Evolutionary conservation across 164 flowering plant genomes (phyloP).

Genomic region (Akebia trifoliata): DNA sequence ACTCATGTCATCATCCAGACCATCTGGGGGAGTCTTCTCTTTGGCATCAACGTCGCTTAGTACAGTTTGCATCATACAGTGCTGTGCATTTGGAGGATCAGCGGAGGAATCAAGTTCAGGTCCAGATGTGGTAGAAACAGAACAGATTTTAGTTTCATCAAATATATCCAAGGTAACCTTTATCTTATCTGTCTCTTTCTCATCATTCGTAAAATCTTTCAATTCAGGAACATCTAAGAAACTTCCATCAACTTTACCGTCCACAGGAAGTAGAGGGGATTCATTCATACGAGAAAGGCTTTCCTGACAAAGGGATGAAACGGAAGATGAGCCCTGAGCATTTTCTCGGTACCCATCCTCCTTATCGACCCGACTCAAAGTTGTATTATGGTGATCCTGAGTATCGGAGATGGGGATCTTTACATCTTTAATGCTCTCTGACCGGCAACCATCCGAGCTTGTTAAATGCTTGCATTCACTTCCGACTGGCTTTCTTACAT

Average conservation of each 20-base stretch:
- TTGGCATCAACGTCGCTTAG: slow-evolving; percentile 17
- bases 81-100: slow-evolving; percentile 20
- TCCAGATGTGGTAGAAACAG: slow-evolving; percentile 19
- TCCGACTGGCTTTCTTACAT: slow-evolving; percentile 28
- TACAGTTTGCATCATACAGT: slow-evolving; percentile 14
- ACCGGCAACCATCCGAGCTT: slow-evolving; percentile 8
- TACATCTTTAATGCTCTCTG: neutral
- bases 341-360: slow-evolving; percentile 4
- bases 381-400: neutral
- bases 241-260: slow-evolving; percentile 17
- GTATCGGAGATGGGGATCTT: slow-evolving; percentile 3
- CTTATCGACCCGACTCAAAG: slow-evolving; percentile 6
- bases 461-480: slow-evolving; percentile 11
- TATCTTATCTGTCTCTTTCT: slow-evolving; percentile 17
- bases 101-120: slow-evolving; percentile 15
- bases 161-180: slow-evolving; percentile 18
- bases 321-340: slow-evolving; percentile 1
- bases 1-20: neutral
- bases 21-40: slow-evolving; percentile 9
- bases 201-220: slow-evolving; percentile 19
- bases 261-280: slow-evolving; percentile 2
- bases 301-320: slow-evolving; percentile 13
- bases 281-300: slow-evolving; percentile 9
- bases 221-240: slow-evolving; percentile 15
- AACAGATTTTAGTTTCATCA: slow-evolving; percentile 13